Base-by-base conservation (phyloP, 129 eudicot genomes). In the Chrysanthemum lavandulifolium region DNA sequence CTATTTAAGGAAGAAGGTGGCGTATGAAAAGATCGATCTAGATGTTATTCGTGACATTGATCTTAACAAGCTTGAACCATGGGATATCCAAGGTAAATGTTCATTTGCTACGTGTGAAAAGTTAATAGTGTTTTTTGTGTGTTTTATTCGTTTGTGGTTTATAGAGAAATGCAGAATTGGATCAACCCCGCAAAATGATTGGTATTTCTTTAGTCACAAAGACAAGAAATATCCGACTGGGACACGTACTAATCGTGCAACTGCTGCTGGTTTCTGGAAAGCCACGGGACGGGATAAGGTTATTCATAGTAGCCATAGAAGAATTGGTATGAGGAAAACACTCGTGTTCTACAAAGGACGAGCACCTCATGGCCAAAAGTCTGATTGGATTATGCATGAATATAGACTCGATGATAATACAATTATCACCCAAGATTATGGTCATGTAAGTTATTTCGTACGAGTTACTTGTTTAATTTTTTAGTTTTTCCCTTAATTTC, bases 341-440 rank as follows among this genome's bases (percentile, higher is more conserved):
- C 75, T 79, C 11, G 88, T 81, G 64, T 91, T 91, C 77, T 91
- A 91, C 82, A 91, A 80, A 84, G 97, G 97, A 13, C 74, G 96
- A 23, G 97, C 97, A 8, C 97, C 97, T 14, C 96, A 88, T 53
- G 97, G 97, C 12, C 96, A 81, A 40, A 91, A 91, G 67, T 85
- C 96, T 0, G 96, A 88, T 63, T 91, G 97, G 96, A 88, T 88
- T 57, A 91, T 91, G 96, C 97, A 91, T 54, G 97, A 91, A 43
- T 91, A 88, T 77, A 76, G 97, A 16, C 88, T 91, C 0, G 85
- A 82, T 49, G 92, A 88, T 27, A 65, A 80, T 60, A 69, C 59
- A 76, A 65, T 9, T 25, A 21, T 25, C 45, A 51, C 66, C 74
- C 80, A 82, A 36, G 83, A 73, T 78, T 78, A 54, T 40, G 73